Evolutionary conservation across 2,329 filamentous ascomycete species (phyloP).

Genomic region (Zymoseptoria brevis): DNA sequence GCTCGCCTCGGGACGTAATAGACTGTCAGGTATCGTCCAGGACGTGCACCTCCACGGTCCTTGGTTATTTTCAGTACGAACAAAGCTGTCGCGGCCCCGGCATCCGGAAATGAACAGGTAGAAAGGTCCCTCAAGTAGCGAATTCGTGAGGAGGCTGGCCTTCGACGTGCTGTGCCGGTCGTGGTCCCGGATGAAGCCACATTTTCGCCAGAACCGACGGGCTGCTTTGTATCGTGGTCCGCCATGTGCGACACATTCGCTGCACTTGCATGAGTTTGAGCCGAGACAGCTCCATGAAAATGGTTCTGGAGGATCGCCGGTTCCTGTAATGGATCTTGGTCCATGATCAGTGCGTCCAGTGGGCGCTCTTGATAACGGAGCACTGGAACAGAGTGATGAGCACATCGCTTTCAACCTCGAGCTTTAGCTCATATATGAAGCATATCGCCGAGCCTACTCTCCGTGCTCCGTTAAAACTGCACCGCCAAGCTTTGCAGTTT

Average conservation of each 20-base stretch:
- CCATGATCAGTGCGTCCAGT: too few relatives aligned
- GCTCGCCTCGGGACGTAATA: not conserved
- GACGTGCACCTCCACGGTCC: not conserved
- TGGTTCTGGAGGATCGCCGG: not conserved
- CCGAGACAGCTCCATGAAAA: not conserved
- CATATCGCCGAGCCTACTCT: too few relatives aligned
- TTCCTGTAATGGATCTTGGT: not conserved
- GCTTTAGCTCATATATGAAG: too few relatives aligned
- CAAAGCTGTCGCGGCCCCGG: not conserved
- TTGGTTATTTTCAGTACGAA: not conserved
- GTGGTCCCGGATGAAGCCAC: not conserved
- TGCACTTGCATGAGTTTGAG: not conserved
- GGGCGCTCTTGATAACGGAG: too few relatives aligned
- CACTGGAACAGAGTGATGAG: too few relatives aligned
- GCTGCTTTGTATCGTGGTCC: not conserved
- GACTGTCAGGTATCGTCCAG: not conserved
- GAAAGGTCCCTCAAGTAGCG: not conserved
- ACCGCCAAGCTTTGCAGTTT: too few relatives aligned
- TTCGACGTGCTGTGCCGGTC: not conserved
- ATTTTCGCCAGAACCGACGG: not conserved
- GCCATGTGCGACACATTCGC: not conserved
- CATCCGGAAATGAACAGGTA: not conserved
- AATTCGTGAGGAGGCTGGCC: not conserved
- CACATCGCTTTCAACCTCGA: too few relatives aligned
- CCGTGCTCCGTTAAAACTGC: too few relatives aligned